Evolutionary conservation across 2,329 filamentous ascomycete genomes (phyloP), one percentile per base, ranked within the genome.

Genomic region (Xylariales sp.): DNA sequence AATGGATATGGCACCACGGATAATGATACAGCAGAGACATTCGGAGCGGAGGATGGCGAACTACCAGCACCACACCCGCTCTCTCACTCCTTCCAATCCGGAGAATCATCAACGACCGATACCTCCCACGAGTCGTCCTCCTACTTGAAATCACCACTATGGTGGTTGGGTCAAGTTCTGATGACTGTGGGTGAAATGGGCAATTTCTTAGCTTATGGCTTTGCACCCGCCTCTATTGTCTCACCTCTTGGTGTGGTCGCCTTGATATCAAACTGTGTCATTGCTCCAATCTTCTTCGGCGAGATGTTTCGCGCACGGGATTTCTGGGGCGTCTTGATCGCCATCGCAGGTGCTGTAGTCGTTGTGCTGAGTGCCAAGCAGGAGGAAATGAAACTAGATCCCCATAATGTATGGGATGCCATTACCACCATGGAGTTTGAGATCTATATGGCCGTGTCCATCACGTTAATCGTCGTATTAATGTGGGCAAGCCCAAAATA

Each of bases 191-290:
- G 93, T 40, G 93, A 98, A 66, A 84, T 86, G 56, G 93, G 93
- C 36, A 98, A 98, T 60, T 98, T 98, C 56, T 68, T 98, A 46
- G 93, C 93, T 1, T 98, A 98, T 56, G 93, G 93, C 17, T 98
- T 98, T 59, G 93, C 93, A 20, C 93, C 93, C 4, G 93, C 93
- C 6, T 97, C 93, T 12, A 96, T 98, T 52, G 93, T 98, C 29
- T 96, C 90, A 23, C 93, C 93, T 0, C 72, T 98, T 5, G 93
- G 93, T 8, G 93, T 98, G n/a, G 93, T 98, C 11, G 93, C 93
- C 3, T 70, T 98, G 45, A 83, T 98, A 31, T 95, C 90, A 30
- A 98, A 98, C 64, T 98, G 93, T 62, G 78, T 98, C 43, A 95
- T 98, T 57, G 93, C 93, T 3, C 93, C 93, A 1, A 81, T 93